phyloP scores from a whole-genome alignment of 345 rosid genomes.

The rapeseed (Brassica napus) region Da-Ae NC_063450.1:32327501-32328000 shows the following conservation, averaged over 20 bases:
- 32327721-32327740: conserved; percentile 63
- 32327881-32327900: conserved; percentile 73
- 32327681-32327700: conserved; percentile 54
- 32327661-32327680: conserved; percentile 62
- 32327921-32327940: neutral
- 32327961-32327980: conserved; percentile 1
- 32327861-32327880: conserved; percentile 56
- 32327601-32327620: conserved; percentile 11
- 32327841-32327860: conserved; percentile 70
- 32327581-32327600: neutral
- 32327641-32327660: conserved; percentile 54
- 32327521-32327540: neutral
- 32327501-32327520: neutral
- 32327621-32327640: conserved; percentile 21
- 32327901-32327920: conserved; percentile 42
- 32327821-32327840: conserved; percentile 50
- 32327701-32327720: conserved; percentile 65
- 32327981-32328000: conserved; percentile 46
- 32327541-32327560: neutral
- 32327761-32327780: conserved; percentile 8
- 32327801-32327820: neutral
- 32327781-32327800: neutral
- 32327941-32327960: neutral
- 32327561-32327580: conserved; percentile 10
- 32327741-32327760: conserved; percentile 33